Evolutionary conservation across 2,329 filamentous ascomycete species (phyloP), one percentile per base, ranked within the genome.

Genomic region (Gnomoniopsis smithogilvyi): DNA sequence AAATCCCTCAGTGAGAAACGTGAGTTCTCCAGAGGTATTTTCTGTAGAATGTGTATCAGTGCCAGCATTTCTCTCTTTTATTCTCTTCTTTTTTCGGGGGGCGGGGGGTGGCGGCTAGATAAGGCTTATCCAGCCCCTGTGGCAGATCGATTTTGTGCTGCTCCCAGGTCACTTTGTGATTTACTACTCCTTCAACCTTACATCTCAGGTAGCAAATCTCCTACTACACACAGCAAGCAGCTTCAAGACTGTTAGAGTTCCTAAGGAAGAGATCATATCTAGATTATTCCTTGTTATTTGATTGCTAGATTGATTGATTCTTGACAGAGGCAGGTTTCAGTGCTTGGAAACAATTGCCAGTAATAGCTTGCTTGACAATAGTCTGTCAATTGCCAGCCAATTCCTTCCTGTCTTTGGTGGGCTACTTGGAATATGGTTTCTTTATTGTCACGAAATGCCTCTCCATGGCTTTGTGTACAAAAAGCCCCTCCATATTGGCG

Each of bases 381-480:
- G n/a, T n/a, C n/a, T n/a, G n/a, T n/a, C n/a, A n/a, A n/a, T n/a
- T n/a, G n/a, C n/a, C n/a, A n/a, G n/a, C n/a, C n/a, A n/a, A n/a
- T 30, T 30, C 26, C 8, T 30, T 30, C 26, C 26, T 30, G 4
- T 30, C 26, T 19, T 10, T 19, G 21, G 43, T 21, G 7, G 21
- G 21, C 7, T 21, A 7, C 36, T 17, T 34, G 41, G 21, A 54
- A 51, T 26, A 59, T 59, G 57, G 51, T 30, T 17, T 51, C 45
- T 19, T 21, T 51, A 21, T 21, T 48, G 22, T 45, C 47, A 19
- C 26, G 15, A 17, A 46, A 22, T 21, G 51, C 38, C 43, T 26
- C 51, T 38, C 51, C 57, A 59, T 55, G 57, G 57, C 46, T 19
- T 24, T 22, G 36, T 19, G 38, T 22, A 34, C 54, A 46, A 33